phyloP scores from a whole-genome alignment of 345 rosid species.

The Luvunga scandens region DNA sequence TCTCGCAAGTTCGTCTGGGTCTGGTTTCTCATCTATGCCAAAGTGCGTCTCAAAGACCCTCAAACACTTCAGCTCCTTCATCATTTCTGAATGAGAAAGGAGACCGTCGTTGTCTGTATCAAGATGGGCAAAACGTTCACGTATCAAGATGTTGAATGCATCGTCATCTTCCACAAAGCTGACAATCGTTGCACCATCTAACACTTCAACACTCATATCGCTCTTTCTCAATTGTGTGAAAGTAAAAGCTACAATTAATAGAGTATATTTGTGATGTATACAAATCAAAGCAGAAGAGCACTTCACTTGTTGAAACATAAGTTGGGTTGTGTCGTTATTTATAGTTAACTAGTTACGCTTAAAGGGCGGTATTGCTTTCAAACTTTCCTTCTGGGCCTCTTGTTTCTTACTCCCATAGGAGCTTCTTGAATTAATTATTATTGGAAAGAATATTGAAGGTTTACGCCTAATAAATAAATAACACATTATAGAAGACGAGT shows the following conservation, averaged over 20 bases:
- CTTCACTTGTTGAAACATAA: not conserved
- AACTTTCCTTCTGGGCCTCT: no score
- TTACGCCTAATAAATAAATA: no score
- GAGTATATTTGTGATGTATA: no score
- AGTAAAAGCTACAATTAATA: no score
- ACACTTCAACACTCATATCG: slow-evolving; percentile 40
- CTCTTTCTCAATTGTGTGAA: not conserved
- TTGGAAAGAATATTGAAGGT: no score
- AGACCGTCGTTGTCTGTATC: slow-evolving; percentile 36
- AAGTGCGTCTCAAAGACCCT: slow-evolving; percentile 41
- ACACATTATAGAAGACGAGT: no score
- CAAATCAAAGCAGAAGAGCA: no score
- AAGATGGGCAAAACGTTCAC: slow-evolving; percentile 28
- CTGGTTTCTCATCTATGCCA: slow-evolving; percentile 30
- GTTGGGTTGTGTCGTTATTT: not conserved
- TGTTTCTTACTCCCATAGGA: not conserved
- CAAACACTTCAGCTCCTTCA: slow-evolving; percentile 40
- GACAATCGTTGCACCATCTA: slow-evolving; percentile 37
- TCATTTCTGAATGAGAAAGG: slow-evolving; percentile 41
- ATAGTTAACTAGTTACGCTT: not conserved
- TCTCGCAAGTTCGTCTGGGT: slow-evolving; percentile 19
- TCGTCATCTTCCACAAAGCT: slow-evolving; percentile 44
- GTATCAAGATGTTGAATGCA: slow-evolving; percentile 29
- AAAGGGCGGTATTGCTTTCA: not conserved
- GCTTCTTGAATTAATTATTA: not conserved